Evolutionary conservation across 208 protist genomes (phyloP), one percentile per base, ranked within the genome.

Genomic region (Trypanosoma caninum): DNA sequence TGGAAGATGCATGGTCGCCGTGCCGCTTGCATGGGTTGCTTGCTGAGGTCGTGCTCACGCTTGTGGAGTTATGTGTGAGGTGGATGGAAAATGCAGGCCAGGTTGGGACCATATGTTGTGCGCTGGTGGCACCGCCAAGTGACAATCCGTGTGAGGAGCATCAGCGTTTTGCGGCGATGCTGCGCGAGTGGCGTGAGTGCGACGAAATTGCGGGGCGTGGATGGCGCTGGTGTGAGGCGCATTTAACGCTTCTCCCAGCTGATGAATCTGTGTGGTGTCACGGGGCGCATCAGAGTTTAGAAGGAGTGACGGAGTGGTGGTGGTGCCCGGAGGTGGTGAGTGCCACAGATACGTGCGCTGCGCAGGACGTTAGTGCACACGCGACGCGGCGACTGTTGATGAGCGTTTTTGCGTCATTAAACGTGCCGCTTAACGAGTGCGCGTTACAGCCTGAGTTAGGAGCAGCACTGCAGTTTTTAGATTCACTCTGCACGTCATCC

Each of bases 201-300:
- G 50, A 31, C 30, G 23, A 16, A 13, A n/a, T 57, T 13, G 65
- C 57, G 18, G 55, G 50, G 16, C 48, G 27, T 23, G 56, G 23
- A 16, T 71, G 65, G 65, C 65, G 57, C 7, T 71, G 65, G 65
- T 71, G 65, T 42, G 65, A 71, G 40, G 65, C 57, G 9, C 65
- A 71, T 37, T 35, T 71, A 10, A 71, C 65, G 14, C 48, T 71
- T 0, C 10, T 14, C 6, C 37, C 56, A 13, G 33, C 34, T 50
- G 55, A 64, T 25, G 57, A 71, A 38, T 18, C 51, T 2, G 25
- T 20, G 7, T 44, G 30, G 48, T 52, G 14, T 22, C 18, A 38
- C 14, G 30, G 50, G 20, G 23, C 33, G 6, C 18, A 27, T 7
- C 30, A 47, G 1, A 40, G 46, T 20, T 16, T 58, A 14, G 11